phyloP scores from a whole-genome alignment of 2,329 filamentous ascomycete genomes.

The Alternaria infectoria region DNA sequence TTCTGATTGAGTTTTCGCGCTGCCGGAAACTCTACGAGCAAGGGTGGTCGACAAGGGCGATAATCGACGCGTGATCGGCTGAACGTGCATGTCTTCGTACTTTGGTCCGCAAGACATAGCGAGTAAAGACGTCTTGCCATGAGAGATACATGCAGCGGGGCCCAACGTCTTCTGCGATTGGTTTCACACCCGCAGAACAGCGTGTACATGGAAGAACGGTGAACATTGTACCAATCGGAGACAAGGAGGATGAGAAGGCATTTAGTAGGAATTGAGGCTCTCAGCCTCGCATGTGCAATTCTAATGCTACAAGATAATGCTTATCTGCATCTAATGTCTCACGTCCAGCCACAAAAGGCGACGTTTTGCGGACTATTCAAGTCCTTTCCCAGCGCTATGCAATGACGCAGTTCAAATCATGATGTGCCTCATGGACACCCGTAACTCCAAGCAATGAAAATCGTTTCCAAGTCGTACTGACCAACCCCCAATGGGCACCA shows the following conservation, averaged over 20 bases:
- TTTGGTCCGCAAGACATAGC: conserved; percentile 17
- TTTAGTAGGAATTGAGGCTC: background rate
- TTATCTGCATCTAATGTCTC: conserved; percentile 10
- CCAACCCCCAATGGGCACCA: background rate
- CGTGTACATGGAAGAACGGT: conserved; percentile 1
- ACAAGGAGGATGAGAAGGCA: background rate
- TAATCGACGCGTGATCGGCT: background rate
- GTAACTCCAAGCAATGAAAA: conserved; percentile 19
- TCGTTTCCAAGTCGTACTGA: conserved; percentile 15
- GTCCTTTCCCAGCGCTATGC: conserved; percentile 19
- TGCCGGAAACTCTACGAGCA: conserved; percentile 2
- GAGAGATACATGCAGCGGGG: conserved; percentile 13
- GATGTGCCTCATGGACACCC: conserved; percentile 1
- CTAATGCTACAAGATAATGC: background rate
- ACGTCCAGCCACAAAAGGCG: conserved; percentile 23
- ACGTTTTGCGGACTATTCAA: conserved; percentile 7
- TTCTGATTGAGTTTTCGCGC: conserved; percentile 4
- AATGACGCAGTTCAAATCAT: conserved; percentile 11
- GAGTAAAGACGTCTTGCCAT: background rate
- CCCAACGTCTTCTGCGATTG: conserved; percentile 14
- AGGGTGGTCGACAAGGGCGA: conserved; percentile 1
- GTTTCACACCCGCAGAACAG: conserved; percentile 1
- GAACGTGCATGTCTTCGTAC: background rate
- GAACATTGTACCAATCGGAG: background rate
- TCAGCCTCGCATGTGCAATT: background rate